phyloP scores from a whole-genome alignment of 305 asterid genomes.

The Caryopteris hybrid region DNA sequence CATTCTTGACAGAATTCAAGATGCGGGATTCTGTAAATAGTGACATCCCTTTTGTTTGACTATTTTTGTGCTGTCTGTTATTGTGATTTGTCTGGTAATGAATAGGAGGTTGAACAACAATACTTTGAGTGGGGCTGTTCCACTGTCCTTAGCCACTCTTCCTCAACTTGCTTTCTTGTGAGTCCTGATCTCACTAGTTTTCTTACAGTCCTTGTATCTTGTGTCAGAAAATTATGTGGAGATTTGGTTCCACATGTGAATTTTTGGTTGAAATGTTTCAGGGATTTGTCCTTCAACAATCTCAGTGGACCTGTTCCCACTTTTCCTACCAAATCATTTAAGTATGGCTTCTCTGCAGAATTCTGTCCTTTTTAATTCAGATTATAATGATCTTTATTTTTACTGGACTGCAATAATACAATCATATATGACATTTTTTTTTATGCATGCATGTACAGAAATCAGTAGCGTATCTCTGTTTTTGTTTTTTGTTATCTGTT shows the following conservation, averaged over 20 bases:
- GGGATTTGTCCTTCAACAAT: constrained; percentile 97
- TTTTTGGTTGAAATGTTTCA: constrained; percentile 33
- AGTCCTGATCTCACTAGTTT: constrained; percentile 34
- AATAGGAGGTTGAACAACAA: constrained; percentile 93
- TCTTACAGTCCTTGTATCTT: background rate
- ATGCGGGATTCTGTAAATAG: background rate
- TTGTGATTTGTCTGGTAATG: constrained; percentile 53
- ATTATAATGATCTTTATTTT: background rate
- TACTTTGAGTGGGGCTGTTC: constrained; percentile 81
- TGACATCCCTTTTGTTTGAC: constrained; percentile 33
- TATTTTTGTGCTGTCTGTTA: constrained; percentile 32
- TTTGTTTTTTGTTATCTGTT: background rate
- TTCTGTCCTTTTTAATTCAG: constrained; percentile 1
- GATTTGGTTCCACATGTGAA: constrained; percentile 25
- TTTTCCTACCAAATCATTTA: constrained; percentile 76
- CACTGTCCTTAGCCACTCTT: constrained; percentile 68
- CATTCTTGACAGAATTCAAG: background rate
- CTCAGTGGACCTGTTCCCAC: constrained; percentile 84
- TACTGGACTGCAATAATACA: background rate
- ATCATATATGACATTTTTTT: constrained; percentile 4
- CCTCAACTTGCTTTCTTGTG: constrained; percentile 98
- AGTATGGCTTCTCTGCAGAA: constrained; percentile 46
- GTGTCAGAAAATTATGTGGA: background rate
- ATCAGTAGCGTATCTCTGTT: background rate
- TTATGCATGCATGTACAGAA: constrained; percentile 9